Conservation (phyloP, 352 stramenopile species). For the Phytophthora fragariae region DNA sequence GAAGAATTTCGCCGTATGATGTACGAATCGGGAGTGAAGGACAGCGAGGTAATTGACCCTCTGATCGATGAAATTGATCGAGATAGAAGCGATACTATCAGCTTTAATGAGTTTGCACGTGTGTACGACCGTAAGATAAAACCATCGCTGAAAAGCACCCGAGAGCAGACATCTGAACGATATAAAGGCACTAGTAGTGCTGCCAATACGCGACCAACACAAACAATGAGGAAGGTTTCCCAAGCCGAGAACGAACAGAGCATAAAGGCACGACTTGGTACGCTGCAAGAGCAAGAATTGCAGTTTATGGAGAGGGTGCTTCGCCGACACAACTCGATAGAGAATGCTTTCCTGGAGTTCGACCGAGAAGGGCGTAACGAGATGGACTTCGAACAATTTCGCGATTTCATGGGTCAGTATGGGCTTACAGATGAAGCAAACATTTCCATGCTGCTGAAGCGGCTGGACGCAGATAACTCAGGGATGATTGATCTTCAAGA, state of each 20-base stretch:
- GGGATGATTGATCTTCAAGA: conserved; percentile 58
- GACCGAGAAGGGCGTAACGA: conserved; percentile 43
- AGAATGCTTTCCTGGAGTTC: conserved; percentile 54
- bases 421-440: conserved; percentile 60
- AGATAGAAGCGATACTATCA: conserved; percentile 53
- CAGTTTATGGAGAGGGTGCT: conserved; percentile 59
- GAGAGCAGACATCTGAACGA: background rate
- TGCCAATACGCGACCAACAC: background rate
- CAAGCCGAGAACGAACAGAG: conserved; percentile 29
- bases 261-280: conserved; percentile 27
- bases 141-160: conserved; percentile 21
- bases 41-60: conserved; percentile 49
- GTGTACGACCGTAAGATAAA: conserved; percentile 44
- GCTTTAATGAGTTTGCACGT: conserved; percentile 47
- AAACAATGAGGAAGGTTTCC: conserved; percentile 7
- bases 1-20: conserved; percentile 65
- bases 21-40: conserved; percentile 57
- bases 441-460: conserved; percentile 53
- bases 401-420: conserved; percentile 60
- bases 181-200: background rate
- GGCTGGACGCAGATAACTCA: conserved; percentile 59
- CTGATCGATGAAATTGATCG: conserved; percentile 56
- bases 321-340: conserved; percentile 47
- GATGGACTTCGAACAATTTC: conserved; percentile 68
- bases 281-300: conserved; percentile 59